Base-by-base conservation (phyloP, 805 yeast genomes). In the Saturnispora saitoi region DNA sequence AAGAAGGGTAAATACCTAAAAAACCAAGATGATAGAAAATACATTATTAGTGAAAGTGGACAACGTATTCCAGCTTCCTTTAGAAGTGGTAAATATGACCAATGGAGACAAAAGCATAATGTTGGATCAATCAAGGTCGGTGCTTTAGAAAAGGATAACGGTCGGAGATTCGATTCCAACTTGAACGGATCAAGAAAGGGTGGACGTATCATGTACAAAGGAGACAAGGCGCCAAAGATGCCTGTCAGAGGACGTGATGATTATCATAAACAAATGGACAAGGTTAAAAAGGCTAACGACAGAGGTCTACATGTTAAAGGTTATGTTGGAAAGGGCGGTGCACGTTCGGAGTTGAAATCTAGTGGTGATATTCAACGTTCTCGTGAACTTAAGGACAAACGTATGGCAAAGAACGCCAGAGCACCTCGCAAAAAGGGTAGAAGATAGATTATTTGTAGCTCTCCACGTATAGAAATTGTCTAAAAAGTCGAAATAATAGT, bases 231-330 rank as follows among this genome's bases (percentile, higher is more conserved):
- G 2, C 99, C 99, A 37, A 86, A 80, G 61, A 68, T 82, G 37
- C 96, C 99, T n/a, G 97, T 89, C 60, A 88, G 77, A 67, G 80
- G 71, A 56, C 80, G 98, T 68, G 96, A 90, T 61, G 90, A 93
- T 66, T 93, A 77, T 68, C 75, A 80, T 51, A 73, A 73, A 54
- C 96, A 91, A 64, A 81, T 85, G 77, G 80, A 81, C 70, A 83
- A 85, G 68, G 91, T 86, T 43, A 78, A 77, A 47, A 79, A 78
- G 56, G 98, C 98, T 3, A 59, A 81, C 50, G 95, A 82, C 9
- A 70, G 78, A 43, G 97, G 97, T 43, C 63, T 77, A 29, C 62
- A 65, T 8, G 86, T 88, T 47, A 86, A 83, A 69, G 95, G 93
- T 9, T 66, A 60, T 60, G 71, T 63, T n/a, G 47, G 34, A 56